Evolutionary conservation across 768 basidiomycete species (phyloP).

Genomic region (Rubroboletus satanas): DNA sequence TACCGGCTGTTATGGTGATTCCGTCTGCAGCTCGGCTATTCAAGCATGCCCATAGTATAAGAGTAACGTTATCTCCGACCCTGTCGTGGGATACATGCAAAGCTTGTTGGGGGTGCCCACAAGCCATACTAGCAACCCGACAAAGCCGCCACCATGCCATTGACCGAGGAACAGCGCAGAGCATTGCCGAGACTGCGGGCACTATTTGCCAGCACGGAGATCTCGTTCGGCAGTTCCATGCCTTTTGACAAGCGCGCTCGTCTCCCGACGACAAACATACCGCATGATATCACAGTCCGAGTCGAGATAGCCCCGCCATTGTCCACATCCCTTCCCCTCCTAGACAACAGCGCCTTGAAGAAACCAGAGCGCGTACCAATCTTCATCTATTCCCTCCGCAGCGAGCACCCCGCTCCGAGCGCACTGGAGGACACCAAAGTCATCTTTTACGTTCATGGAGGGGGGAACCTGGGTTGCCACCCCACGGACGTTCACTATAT

Average conservation of each 20-base stretch:
- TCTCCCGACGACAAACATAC: background rate
- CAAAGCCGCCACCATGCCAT: background rate
- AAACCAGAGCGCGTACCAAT: slow-evolving; percentile 4
- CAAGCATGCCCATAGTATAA: background rate
- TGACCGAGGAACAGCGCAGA: slow-evolving; percentile 4
- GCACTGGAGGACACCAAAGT: slow-evolving; percentile 6
- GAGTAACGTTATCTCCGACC: background rate
- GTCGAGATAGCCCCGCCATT: slow-evolving; percentile 5
- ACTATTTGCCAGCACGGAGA: background rate
- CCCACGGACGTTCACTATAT: slow-evolving; percentile 1
- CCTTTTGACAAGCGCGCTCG: background rate
- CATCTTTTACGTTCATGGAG: slow-evolving; percentile 12
- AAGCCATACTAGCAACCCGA: background rate
- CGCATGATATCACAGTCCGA: background rate
- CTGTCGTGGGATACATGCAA: background rate
- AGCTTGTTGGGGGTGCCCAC: too few relatives aligned
- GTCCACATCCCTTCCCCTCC: background rate
- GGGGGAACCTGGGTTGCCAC: slow-evolving; percentile 5
- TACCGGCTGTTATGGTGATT: background rate
- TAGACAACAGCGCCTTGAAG: background rate
- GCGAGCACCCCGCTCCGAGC: background rate
- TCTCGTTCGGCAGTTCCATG: background rate
- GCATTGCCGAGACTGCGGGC: background rate
- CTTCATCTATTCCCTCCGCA: slow-evolving; percentile 6
- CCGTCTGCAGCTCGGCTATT: background rate